phyloP scores from a whole-genome alignment of 164 flowering plant genomes.

The Vitis cinerea region DNA sequence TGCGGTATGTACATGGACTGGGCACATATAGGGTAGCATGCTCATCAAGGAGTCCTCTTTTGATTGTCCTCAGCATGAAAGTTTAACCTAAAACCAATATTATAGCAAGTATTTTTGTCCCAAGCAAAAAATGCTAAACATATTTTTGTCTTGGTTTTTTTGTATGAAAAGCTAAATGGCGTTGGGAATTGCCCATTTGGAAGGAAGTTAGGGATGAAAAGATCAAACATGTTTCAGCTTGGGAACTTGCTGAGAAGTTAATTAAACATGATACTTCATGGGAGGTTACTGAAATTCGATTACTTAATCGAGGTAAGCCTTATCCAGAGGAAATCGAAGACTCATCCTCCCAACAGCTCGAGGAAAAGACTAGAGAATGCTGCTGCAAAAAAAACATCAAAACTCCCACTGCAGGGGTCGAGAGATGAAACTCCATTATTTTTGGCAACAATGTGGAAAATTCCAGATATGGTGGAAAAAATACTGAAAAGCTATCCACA shows the following conservation, averaged over 20 bases:
- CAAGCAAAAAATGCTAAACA: not conserved
- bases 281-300: not conserved
- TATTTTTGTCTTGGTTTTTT: too few relatives aligned
- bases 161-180: too few relatives aligned
- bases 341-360: too few relatives aligned
- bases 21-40: too few relatives aligned
- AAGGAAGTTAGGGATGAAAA: not conserved
- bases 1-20: too few relatives aligned
- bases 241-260: not conserved
- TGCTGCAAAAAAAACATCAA: not conserved
- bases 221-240: not conserved
- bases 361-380: not conserved
- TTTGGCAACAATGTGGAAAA: constrained; percentile 8
- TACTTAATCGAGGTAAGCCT: not conserved
- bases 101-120: not conserved
- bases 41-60: too few relatives aligned
- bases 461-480: constrained; percentile 6
- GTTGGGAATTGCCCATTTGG: not conserved
- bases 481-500: constrained; percentile 12
- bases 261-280: constrained; percentile 5
- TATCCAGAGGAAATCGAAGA: not conserved
- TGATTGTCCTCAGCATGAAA: too few relatives aligned
- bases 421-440: constrained; percentile 12
- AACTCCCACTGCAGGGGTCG: not conserved
- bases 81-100: too few relatives aligned